phyloP scores from a whole-genome alignment of 805 yeast genomes.

The Starmerella bacillaris region DNA sequence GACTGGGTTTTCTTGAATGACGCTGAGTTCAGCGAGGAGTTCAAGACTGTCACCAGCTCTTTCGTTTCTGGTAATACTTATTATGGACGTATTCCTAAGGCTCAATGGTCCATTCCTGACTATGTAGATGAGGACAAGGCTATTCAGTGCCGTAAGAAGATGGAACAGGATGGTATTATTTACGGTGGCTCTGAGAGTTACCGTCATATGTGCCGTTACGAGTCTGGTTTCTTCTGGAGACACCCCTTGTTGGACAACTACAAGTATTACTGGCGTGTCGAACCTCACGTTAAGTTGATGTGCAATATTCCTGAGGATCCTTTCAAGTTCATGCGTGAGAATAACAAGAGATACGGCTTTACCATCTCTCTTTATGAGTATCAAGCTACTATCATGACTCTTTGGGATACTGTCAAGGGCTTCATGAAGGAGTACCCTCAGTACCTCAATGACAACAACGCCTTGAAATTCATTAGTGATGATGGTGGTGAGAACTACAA shows the following conservation, averaged over 20 bases:
- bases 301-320: conserved; percentile 69
- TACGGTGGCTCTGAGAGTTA: conserved; percentile 63
- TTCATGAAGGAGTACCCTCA: conserved; percentile 45
- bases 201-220: conserved; percentile 82
- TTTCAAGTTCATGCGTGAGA: conserved; percentile 64
- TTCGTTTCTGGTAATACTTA: conserved; percentile 49
- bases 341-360: conserved; percentile 56
- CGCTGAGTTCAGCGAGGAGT: conserved; percentile 52
- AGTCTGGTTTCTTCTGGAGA: conserved; percentile 67
- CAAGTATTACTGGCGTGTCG: conserved; percentile 88
- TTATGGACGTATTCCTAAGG: conserved; percentile 55
- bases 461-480: conserved; percentile 53
- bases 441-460: conserved; percentile 39
- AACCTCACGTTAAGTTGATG: conserved; percentile 55
- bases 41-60: conserved; percentile 35
- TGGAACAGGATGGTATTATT: conserved; percentile 38
- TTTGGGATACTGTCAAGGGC: conserved; percentile 56
- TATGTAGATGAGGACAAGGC: conserved; percentile 64
- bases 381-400: conserved; percentile 49
- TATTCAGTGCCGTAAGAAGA: conserved; percentile 37
- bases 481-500: conserved; percentile 57
- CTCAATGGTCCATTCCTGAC: conserved; percentile 77
- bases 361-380: conserved; percentile 57
- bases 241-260: conserved; percentile 47
- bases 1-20: conserved; percentile 91